A percentile compares a stretch with the other conserved stretches of the same genome.
These are phyloP conservation scores for Pyrenopolyporus hunteri DNA, from an alignment of 495 filamentous ascomycete species.

Conservation along the genomic window DNA sequence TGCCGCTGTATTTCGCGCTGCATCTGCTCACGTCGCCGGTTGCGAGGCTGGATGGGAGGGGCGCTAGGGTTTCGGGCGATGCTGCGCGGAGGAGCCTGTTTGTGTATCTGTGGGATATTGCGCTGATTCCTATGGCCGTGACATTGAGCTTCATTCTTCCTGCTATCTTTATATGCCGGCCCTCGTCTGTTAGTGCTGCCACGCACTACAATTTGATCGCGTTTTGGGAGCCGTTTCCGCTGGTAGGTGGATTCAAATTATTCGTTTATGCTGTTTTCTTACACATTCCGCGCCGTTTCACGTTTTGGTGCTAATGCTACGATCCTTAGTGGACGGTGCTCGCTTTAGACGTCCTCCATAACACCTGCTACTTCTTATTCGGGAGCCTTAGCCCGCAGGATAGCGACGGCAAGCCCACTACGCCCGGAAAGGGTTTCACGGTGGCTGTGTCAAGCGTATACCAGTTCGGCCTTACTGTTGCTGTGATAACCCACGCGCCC, in stretches of 20 bases:
- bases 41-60: conserved; percentile 39
- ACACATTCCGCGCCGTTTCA: background rate
- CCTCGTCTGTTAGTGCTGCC: conserved; percentile 51
- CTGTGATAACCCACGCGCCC: conserved; percentile 53
- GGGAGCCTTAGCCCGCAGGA: conserved; percentile 35
- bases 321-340: conserved; percentile 44
- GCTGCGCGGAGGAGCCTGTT: conserved; percentile 51
- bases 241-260: conserved; percentile 29
- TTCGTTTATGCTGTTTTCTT: background rate
- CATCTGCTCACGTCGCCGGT: conserved; percentile 62
- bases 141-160: conserved; percentile 59
- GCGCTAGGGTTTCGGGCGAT: conserved; percentile 38
- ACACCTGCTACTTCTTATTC: conserved; percentile 30
- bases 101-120: conserved; percentile 54
- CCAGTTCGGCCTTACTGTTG: conserved; percentile 56
- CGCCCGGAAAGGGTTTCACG: conserved; percentile 41
- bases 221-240: conserved; percentile 65
- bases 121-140: conserved; percentile 55
- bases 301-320: background rate
- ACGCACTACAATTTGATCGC: conserved; percentile 64
- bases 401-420: conserved; percentile 34
- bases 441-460: conserved; percentile 58
- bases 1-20: conserved; percentile 58
- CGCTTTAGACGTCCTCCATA: conserved; percentile 44
- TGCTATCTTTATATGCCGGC: conserved; percentile 57